A percentile compares a stretch with the other conserved stretches of the same genome.
Conservation (phyloP, 192 early-diverging fungal species). For the Linnemannia schmuckeri region DNA sequence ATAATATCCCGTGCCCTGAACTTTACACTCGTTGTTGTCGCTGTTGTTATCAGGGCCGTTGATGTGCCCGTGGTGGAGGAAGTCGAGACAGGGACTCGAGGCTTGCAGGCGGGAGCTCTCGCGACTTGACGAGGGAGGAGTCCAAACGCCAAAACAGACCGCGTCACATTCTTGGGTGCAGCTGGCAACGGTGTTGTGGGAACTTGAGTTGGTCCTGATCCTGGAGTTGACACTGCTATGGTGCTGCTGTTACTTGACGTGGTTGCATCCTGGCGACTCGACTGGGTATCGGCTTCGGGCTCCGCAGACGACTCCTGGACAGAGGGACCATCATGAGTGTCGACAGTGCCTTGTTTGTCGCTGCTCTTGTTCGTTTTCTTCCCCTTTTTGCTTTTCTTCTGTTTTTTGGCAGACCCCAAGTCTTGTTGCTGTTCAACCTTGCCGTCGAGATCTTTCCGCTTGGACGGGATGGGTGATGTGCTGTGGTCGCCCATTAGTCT, state of each 20-base stretch:
- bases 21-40: neutral
- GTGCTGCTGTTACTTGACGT: neutral
- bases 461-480: neutral
- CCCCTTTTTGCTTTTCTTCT: neutral
- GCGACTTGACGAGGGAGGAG: conserved; percentile 29
- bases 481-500: neutral
- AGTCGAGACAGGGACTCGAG: neutral
- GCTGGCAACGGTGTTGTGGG: neutral
- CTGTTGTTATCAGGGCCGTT: neutral
- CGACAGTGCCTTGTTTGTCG: neutral
- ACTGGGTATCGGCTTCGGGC: neutral
- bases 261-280: neutral
- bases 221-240: neutral
- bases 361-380: neutral
- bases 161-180: neutral
- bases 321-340: neutral
- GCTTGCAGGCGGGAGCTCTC: neutral
- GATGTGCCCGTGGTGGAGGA: neutral
- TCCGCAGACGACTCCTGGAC: neutral
- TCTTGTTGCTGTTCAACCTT: neutral
- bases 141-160: conserved; percentile 5
- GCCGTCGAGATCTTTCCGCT: neutral
- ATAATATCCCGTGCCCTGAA: conserved; percentile 19
- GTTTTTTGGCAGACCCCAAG: neutral
- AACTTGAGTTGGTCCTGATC: neutral